These are phyloP conservation scores for Thermothielavioides terrestris DNA, from an alignment of 495 filamentous ascomycete species.

Conservation along the genomic window DNA sequence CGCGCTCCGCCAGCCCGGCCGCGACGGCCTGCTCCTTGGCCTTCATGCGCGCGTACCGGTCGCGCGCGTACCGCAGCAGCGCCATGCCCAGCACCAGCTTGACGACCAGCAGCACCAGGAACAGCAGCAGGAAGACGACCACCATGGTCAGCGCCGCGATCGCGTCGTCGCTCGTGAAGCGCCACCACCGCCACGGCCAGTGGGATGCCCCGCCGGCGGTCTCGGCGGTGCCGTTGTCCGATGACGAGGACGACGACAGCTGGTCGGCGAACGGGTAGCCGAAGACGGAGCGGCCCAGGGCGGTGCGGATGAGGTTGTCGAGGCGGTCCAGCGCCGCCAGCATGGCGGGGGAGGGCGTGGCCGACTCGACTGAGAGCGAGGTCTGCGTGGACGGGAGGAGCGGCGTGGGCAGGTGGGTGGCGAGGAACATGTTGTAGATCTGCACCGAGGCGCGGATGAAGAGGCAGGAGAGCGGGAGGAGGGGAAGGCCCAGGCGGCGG, in stretches of 20 bases:
- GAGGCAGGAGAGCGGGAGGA: slow-evolving; percentile 86
- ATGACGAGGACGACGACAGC: too few relatives aligned
- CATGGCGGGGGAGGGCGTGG: slow-evolving; percentile 55
- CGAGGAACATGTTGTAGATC: slow-evolving; percentile 97
- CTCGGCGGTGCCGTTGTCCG: slow-evolving; percentile 3
- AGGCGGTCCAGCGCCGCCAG: slow-evolving; percentile 64
- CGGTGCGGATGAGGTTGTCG: slow-evolving; percentile 63
- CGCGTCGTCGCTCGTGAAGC: slow-evolving; percentile 50
- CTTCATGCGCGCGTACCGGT: slow-evolving; percentile 75
- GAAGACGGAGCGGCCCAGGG: slow-evolving; percentile 58
- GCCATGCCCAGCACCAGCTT: slow-evolving; percentile 82
- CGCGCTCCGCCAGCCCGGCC: slow-evolving; percentile 37
- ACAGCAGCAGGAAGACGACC: slow-evolving; percentile 69
- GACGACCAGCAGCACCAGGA: slow-evolving; percentile 66
- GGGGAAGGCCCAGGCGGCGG: slow-evolving; percentile 79
- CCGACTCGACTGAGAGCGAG: slow-evolving; percentile 46
- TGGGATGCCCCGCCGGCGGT: slow-evolving; percentile 21
- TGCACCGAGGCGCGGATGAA: slow-evolving; percentile 93
- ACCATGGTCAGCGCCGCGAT: slow-evolving; percentile 65
- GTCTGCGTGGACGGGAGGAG: slow-evolving; percentile 61
- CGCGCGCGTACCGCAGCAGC: slow-evolving; percentile 63
- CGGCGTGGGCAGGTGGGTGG: slow-evolving; percentile 68
- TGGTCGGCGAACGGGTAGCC: slow-evolving; percentile 35
- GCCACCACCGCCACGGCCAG: slow-evolving; percentile 20
- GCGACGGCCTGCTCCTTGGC: slow-evolving; percentile 47